These are phyloP conservation scores for Cladobotryum protrusum DNA, from an alignment of 2,329 filamentous ascomycete genomes.

Conservation along the genomic window DNA sequence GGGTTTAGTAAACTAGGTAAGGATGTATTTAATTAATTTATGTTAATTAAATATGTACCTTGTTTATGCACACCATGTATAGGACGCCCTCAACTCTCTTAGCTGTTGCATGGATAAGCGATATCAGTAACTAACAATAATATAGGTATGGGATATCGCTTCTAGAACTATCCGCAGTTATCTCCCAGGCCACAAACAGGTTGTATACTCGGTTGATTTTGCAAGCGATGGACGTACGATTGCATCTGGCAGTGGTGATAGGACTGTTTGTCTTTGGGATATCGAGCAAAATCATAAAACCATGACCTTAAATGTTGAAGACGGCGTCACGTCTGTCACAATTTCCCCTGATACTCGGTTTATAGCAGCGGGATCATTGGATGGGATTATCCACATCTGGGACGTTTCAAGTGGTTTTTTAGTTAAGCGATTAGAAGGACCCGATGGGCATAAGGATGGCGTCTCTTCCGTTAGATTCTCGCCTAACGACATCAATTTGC, in stretches of 20 bases:
- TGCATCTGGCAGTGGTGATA: slow-evolving; percentile 88
- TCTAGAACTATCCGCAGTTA: slow-evolving; percentile 79
- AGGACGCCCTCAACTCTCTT: too few relatives aligned
- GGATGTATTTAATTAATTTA: neutral
- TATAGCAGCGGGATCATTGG: slow-evolving; percentile 88
- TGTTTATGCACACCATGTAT: too few relatives aligned
- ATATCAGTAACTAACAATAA: slow-evolving; percentile 11
- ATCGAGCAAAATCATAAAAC: slow-evolving; percentile 78
- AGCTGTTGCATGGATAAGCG: too few relatives aligned
- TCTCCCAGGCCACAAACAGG: slow-evolving; percentile 95
- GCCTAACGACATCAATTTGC: slow-evolving; percentile 84
- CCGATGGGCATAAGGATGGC: slow-evolving; percentile 91
- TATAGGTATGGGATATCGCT: slow-evolving; percentile 88
- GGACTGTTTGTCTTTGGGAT: slow-evolving; percentile 94
- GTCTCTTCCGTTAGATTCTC: slow-evolving; percentile 97
- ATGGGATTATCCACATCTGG: slow-evolving; percentile 98
- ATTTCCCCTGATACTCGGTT: slow-evolving; percentile 94
- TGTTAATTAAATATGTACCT: too few relatives aligned
- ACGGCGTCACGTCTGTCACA: slow-evolving; percentile 94
- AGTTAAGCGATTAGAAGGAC: slow-evolving; percentile 84
- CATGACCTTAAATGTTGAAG: slow-evolving; percentile 84
- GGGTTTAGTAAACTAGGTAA: too few relatives aligned
- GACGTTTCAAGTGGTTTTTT: slow-evolving; percentile 81
- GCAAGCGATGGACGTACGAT: slow-evolving; percentile 89
- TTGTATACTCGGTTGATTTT: slow-evolving; percentile 96